Conservation (phyloP, 495 filamentous ascomycete genomes). For the Thermochaetoides thermophila region DNA sequence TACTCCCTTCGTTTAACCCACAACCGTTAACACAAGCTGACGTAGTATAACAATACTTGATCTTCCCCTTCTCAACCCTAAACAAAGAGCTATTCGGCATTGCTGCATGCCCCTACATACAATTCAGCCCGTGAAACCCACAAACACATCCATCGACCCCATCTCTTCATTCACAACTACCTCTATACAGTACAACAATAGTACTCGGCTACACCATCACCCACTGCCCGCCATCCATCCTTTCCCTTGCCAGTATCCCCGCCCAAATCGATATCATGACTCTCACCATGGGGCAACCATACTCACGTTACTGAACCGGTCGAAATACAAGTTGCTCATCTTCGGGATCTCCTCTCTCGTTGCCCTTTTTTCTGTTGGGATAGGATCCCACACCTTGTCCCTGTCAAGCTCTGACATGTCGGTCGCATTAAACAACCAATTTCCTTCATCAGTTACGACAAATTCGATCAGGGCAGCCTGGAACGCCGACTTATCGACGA, state of each 20-base stretch:
- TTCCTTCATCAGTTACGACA: slow-evolving; percentile 20
- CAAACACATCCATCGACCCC: slow-evolving; percentile 23
- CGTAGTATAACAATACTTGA: slow-evolving; percentile 25
- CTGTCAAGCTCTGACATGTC: slow-evolving; percentile 16
- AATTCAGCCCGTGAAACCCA: slow-evolving; percentile 25
- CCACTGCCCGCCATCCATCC: slow-evolving; percentile 3
- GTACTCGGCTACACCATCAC: slow-evolving; percentile 14
- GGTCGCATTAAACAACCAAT: slow-evolving; percentile 30
- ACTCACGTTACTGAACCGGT: slow-evolving; percentile 21
- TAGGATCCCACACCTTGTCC: slow-evolving; percentile 23
- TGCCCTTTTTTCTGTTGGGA: slow-evolving; percentile 17
- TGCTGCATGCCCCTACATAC: slow-evolving; percentile 14
- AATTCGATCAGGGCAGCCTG: slow-evolving; percentile 21
- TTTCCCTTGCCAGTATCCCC: slow-evolving; percentile 11
- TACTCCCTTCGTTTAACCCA: no score
- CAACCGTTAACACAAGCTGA: slow-evolving; percentile 10
- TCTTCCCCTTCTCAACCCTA: slow-evolving; percentile 23
- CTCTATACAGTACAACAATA: slow-evolving; percentile 21
- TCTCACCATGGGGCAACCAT: slow-evolving; percentile 19
- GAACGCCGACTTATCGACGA: slow-evolving; percentile 12
- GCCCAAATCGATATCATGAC: slow-evolving; percentile 24
- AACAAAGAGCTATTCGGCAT: slow-evolving; percentile 27
- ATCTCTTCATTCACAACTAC: slow-evolving; percentile 26
- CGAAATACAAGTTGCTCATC: slow-evolving; percentile 24
- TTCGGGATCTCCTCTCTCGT: slow-evolving; percentile 18